Percentiles rank a stretch among this genome's conserved stretches.
phyloP scores from a whole-genome alignment of 129 eudicot species.

The Pseudognaphalium luteoalbum region DNA sequence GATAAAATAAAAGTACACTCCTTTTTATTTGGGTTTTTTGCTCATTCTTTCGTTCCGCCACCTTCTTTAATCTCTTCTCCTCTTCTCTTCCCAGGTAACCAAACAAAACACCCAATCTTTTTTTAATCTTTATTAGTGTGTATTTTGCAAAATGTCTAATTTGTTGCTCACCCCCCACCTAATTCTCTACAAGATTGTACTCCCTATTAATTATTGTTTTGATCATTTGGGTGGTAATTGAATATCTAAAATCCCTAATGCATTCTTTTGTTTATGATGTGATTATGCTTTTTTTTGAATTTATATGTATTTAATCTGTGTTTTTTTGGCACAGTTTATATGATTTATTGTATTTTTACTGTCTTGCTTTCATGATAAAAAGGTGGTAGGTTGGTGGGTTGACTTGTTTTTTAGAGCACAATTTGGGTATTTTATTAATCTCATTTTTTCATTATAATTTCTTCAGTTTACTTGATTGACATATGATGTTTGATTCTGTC shows the following conservation, averaged over 20 bases:
- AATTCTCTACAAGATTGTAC: neutral
- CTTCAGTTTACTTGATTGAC: conserved; percentile 13
- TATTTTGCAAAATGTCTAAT: conserved; percentile 4
- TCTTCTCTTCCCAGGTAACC: conserved; percentile 28
- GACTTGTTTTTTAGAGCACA: conserved; percentile 42
- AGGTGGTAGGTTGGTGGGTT: conserved; percentile 91
- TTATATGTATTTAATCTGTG: neutral
- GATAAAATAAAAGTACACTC: neutral
- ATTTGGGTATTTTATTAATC: conserved; percentile 23
- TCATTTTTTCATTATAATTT: conserved; percentile 7
- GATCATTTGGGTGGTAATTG: conserved; percentile 14
- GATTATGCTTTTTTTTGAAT: conserved; percentile 19
- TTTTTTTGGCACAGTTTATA: conserved; percentile 18
- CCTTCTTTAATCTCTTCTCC: neutral
- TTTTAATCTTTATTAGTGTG: neutral
- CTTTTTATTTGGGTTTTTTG: conserved; percentile 36
- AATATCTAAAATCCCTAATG: neutral
- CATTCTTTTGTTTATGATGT: conserved; percentile 22
- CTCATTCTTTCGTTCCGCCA: conserved; percentile 26
- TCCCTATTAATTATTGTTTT: conserved; percentile 2
- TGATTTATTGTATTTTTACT: neutral
- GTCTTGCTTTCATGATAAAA: conserved; percentile 34
- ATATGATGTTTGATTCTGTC: conserved; percentile 6
- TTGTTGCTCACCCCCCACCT: conserved; percentile 10
- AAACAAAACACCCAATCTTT: neutral